Conservation (phyloP, 345 rosid genomes). For the Arabidopsis suecica region DNA sequence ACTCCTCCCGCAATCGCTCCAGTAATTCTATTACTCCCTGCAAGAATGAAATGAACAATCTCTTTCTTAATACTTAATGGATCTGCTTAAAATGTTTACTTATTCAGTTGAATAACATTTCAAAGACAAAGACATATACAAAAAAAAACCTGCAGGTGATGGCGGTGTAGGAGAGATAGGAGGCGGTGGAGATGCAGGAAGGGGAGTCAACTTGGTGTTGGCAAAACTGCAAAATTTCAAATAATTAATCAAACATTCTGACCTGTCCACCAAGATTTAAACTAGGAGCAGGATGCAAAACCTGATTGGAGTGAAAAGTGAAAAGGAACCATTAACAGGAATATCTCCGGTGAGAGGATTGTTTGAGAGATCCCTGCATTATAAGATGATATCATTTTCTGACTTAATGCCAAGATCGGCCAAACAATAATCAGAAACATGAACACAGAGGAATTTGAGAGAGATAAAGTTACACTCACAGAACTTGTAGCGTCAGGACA, state of each 20-base stretch:
- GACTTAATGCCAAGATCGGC: constrained; percentile 16
- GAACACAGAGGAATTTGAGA: constrained; percentile 17
- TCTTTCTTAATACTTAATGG: constrained; percentile 30
- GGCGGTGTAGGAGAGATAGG: constrained; percentile 47
- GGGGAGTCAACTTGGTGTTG: constrained; percentile 40
- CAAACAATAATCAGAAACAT: constrained; percentile 18
- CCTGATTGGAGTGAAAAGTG: constrained; percentile 56
- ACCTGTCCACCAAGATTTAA: not conserved
- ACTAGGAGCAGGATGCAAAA: constrained; percentile 29
- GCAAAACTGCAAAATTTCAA: constrained; percentile 46
- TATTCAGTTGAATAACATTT: not conserved
- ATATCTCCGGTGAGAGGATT: constrained; percentile 49
- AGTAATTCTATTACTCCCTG: constrained; percentile 64
- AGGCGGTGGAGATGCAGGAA: constrained; percentile 47
- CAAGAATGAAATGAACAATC: constrained; percentile 36
- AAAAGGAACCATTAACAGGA: constrained; percentile 52
- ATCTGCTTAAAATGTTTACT: not conserved
- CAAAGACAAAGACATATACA: constrained; percentile 17
- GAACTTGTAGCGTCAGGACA: constrained; percentile 44
- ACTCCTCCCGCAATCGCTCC: constrained; percentile 98
- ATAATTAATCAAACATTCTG: constrained; percentile 26
- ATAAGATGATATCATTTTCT: constrained; percentile 32
- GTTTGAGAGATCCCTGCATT: constrained; percentile 48
- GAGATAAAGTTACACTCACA: constrained; percentile 41
- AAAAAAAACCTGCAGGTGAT: constrained; percentile 46